phyloP scores from a whole-genome alignment of 2,329 filamentous ascomycete genomes.

The Diaporthe vexans region DNA sequence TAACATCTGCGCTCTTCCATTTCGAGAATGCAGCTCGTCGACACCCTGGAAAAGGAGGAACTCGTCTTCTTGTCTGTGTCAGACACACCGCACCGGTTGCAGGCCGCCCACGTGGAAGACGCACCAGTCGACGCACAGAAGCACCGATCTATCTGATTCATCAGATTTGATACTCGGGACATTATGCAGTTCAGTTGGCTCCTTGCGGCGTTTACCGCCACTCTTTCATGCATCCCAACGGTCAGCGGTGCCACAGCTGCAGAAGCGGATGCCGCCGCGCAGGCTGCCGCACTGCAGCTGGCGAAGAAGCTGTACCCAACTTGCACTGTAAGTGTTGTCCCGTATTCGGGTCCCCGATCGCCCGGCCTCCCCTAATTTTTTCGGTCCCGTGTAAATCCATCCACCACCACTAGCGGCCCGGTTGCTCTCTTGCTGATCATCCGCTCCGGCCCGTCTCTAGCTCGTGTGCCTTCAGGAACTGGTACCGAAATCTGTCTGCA shows the following conservation, averaged over 20 bases:
- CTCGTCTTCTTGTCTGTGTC: neutral
- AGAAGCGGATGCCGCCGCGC: neutral
- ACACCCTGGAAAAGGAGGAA: neutral
- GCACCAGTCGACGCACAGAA: neutral
- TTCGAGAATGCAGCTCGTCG: conserved; percentile 30
- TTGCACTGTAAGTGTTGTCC: conserved; percentile 12
- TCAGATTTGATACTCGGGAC: neutral
- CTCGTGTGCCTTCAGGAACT: conserved; percentile 21
- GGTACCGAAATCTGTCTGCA: conserved; percentile 7
- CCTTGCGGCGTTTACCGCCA: conserved; percentile 11
- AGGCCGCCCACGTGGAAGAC: conserved; percentile 21
- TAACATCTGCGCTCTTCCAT: conserved; percentile 29
- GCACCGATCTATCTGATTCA: neutral
- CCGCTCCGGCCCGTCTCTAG: conserved; percentile 24
- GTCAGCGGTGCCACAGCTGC: neutral
- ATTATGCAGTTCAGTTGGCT: conserved; percentile 13
- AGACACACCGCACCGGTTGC: conserved; percentile 7
- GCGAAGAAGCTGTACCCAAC: conserved; percentile 15
- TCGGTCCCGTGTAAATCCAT: conserved; percentile 21
- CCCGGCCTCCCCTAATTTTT: neutral
- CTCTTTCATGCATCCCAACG: conserved; percentile 1
- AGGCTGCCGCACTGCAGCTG: conserved; percentile 7
- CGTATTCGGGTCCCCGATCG: neutral
- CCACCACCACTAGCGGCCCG: conserved; percentile 4
- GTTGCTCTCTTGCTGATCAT: conserved; percentile 20